Evolutionary conservation across 2,329 filamentous ascomycete genomes (phyloP).

Genomic region (Ophiosphaerella narmari): DNA sequence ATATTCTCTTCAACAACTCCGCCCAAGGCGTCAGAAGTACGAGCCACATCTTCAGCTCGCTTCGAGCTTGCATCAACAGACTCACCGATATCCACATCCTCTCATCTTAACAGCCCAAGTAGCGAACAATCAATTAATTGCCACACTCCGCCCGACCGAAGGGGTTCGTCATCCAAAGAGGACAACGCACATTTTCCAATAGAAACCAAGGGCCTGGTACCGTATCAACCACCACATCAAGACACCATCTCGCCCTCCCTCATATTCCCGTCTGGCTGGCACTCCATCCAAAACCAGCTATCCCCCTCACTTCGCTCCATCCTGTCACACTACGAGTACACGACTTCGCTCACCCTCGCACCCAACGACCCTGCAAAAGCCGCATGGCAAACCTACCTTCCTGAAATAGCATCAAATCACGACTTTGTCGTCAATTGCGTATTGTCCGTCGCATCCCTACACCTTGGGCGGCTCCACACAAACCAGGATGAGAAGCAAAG

Average conservation of each 20-base stretch:
- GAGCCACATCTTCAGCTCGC: not conserved
- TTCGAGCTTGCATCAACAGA: not conserved
- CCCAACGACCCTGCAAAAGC: conserved; percentile 36
- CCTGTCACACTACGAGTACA: conserved; percentile 42
- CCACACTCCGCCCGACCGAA: no score
- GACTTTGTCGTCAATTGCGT: conserved; percentile 53
- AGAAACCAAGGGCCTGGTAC: not conserved
- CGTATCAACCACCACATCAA: not conserved
- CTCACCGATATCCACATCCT: conserved; percentile 8
- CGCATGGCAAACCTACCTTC: conserved; percentile 40
- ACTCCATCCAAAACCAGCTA: conserved; percentile 29
- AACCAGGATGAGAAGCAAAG: conserved; percentile 18
- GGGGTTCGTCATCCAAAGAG: no score
- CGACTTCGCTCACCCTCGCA: conserved; percentile 37
- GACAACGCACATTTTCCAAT: no score
- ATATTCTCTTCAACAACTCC: conserved; percentile 8
- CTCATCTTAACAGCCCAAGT: conserved; percentile 12
- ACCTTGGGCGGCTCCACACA: conserved; percentile 48
- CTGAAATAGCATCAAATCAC: conserved; percentile 48
- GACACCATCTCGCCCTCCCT: no score
- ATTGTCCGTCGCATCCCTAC: conserved; percentile 52
- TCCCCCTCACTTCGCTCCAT: conserved; percentile 30
- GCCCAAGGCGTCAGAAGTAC: conserved; percentile 4
- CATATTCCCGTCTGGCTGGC: conserved; percentile 32
- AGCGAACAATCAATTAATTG: no score